phyloP scores from a whole-genome alignment of 202 grass and related monocot species.

The Bolboschoenoplectus hybrid region DNA sequence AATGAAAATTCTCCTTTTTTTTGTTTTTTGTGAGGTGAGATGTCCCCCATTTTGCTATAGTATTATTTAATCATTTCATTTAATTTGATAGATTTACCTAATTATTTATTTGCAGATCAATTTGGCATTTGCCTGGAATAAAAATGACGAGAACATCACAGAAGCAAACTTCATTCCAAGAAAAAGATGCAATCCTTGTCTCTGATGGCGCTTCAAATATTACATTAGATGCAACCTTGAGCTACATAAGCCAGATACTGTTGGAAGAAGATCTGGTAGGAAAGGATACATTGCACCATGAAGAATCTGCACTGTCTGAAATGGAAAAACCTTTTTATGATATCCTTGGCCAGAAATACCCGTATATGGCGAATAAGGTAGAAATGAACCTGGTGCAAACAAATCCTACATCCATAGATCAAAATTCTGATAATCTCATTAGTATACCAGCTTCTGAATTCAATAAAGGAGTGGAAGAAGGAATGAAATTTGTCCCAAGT shows the following conservation, averaged over 20 bases:
- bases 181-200: neutral
- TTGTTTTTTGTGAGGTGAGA: neutral
- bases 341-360: constrained; percentile 53
- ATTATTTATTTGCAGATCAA: neutral
- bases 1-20: neutral
- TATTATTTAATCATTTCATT: neutral
- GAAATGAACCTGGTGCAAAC: neutral
- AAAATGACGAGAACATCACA: neutral
- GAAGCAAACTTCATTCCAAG: neutral
- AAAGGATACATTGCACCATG: constrained; percentile 27
- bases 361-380: neutral
- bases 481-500: constrained; percentile 12
- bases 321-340: constrained; percentile 67
- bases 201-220: neutral
- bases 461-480: neutral
- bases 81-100: neutral
- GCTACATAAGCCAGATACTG: constrained; percentile 23
- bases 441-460: neutral
- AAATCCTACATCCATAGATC: neutral
- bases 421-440: neutral
- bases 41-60: neutral
- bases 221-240: neutral
- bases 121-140: neutral
- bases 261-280: constrained; percentile 58
- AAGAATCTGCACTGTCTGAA: constrained; percentile 43